Conservation (phyloP, 352 stramenopile genomes). For the Phytopythium litorale region DNA sequence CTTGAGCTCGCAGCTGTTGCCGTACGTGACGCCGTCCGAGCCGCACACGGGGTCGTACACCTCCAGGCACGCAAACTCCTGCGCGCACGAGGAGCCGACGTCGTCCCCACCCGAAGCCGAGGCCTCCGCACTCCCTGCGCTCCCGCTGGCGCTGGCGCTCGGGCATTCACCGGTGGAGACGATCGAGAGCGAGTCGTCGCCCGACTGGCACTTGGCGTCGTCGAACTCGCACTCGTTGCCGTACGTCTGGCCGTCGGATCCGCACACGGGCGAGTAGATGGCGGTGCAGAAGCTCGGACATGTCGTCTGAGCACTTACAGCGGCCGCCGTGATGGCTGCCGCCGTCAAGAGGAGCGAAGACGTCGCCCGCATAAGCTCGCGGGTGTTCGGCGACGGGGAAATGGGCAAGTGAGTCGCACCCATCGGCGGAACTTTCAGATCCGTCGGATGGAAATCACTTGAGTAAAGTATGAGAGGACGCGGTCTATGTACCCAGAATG, state of each 20-base stretch:
- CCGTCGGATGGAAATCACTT: background rate
- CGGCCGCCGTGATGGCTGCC: conserved; percentile 16
- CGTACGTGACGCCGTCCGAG: conserved; percentile 40
- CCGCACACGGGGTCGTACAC: conserved; percentile 36
- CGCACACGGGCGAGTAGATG: conserved; percentile 42
- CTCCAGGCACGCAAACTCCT: conserved; percentile 24
- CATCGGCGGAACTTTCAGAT: background rate
- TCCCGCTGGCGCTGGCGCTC: conserved; percentile 5
- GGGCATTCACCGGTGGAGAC: conserved; percentile 19
- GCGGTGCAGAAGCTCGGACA: conserved; percentile 18
- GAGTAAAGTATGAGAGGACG: background rate
- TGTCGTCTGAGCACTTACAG: conserved; percentile 10
- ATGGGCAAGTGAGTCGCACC: background rate
- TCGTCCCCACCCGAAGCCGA: background rate
- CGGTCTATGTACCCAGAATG: background rate
- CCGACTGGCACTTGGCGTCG: conserved; percentile 27
- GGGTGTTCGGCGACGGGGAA: background rate
- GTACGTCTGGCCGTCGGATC: conserved; percentile 52
- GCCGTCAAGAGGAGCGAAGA: conserved; percentile 14
- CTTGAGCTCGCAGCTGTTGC: conserved; percentile 35
- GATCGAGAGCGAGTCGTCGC: conserved; percentile 19
- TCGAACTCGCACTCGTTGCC: conserved; percentile 46
- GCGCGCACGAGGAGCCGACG: conserved; percentile 4
- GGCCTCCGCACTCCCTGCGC: conserved; percentile 3
- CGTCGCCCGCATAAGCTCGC: background rate